phyloP scores from a whole-genome alignment of 257 asterid genomes.

The Nicotiana undulata region DNA sequence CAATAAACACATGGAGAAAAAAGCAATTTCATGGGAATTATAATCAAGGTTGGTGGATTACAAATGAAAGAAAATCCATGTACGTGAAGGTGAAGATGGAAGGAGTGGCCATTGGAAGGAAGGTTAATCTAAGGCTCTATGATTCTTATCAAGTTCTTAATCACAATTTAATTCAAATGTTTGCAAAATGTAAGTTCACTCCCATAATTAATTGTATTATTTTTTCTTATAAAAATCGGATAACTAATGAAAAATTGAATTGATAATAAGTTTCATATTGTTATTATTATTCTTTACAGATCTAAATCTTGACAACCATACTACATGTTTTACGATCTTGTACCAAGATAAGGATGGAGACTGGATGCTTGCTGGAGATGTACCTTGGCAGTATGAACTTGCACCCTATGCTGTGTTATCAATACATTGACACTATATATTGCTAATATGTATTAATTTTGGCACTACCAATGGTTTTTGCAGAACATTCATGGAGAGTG shows the following conservation, averaged over 20 bases:
- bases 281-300: constrained; percentile 18
- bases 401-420: neutral
- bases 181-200: constrained; percentile 28
- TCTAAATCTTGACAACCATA: constrained; percentile 10
- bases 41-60: constrained; percentile 14
- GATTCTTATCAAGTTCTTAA: constrained; percentile 31
- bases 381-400: constrained; percentile 50
- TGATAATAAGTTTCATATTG: neutral
- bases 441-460: neutral
- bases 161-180: constrained; percentile 34
- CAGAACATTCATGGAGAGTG: constrained; percentile 47
- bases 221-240: neutral
- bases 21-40: constrained; percentile 15
- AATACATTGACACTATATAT: neutral
- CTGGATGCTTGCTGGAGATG: constrained; percentile 60
- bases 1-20: constrained; percentile 28
- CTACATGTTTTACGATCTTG: constrained; percentile 28
- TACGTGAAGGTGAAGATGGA: constrained; percentile 59
- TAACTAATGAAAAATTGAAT: neutral
- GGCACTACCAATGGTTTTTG: neutral
- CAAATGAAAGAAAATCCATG: constrained; percentile 12
- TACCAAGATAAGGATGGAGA: constrained; percentile 56
- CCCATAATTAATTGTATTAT: neutral
- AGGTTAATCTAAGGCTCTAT: constrained; percentile 32
- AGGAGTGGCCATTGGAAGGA: constrained; percentile 45